Conservation (phyloP, 345 rosid species). For the Salix exigua region DNA sequence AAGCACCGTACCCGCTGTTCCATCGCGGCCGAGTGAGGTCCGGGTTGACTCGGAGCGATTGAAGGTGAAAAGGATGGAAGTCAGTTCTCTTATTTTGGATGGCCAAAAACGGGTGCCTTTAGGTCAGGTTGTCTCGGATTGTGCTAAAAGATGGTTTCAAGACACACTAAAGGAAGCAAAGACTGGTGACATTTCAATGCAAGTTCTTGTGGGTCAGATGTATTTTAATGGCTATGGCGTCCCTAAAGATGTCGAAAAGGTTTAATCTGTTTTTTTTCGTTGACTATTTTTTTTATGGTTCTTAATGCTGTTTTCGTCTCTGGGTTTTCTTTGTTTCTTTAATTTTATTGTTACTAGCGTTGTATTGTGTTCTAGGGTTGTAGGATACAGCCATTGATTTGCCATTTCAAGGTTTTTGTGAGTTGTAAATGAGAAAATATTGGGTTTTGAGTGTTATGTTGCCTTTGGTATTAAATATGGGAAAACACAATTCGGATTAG, state of each 20-base stretch:
- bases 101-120: constrained; percentile 48
- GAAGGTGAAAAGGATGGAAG: constrained; percentile 37
- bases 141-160: constrained; percentile 68
- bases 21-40: constrained; percentile 22
- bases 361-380: neutral
- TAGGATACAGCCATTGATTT: neutral
- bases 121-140: constrained; percentile 61
- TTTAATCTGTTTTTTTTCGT: neutral
- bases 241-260: constrained; percentile 68
- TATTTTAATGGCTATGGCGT: constrained; percentile 72
- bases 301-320: constrained; percentile 6
- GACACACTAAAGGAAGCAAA: constrained; percentile 74
- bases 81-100: constrained; percentile 9
- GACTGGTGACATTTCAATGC: constrained; percentile 70
- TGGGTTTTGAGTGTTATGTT: neutral
- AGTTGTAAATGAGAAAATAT: neutral
- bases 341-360: neutral
- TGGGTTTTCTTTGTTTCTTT: neutral
- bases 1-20: neutral
- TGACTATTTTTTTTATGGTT: neutral
- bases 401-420: neutral
- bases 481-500: neutral
- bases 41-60: constrained; percentile 28
- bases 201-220: constrained; percentile 85
- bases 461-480: neutral